Conservation (phyloP, 257 asterid species). For the Solanum chilense region DNA sequence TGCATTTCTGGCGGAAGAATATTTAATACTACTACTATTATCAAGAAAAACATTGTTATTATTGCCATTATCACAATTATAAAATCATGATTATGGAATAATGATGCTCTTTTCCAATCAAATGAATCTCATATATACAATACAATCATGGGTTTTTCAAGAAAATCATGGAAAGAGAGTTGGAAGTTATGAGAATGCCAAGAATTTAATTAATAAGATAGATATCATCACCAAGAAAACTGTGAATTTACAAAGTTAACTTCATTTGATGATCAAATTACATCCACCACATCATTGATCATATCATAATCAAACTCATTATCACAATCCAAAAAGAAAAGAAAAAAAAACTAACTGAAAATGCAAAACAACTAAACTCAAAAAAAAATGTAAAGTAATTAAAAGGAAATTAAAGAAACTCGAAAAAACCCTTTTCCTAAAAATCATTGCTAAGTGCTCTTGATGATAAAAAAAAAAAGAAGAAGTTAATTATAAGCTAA, state of each 20-base stretch:
- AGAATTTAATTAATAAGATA: not conserved
- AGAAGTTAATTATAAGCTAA: constrained; percentile 1
- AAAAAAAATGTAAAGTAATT: not conserved
- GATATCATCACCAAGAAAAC: not conserved
- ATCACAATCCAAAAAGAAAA: not conserved
- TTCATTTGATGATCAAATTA: constrained; percentile 3
- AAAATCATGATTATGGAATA: not conserved
- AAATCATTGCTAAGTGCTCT: not conserved
- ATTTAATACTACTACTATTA: not conserved
- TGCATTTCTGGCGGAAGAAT: not conserved
- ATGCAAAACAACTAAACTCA: not conserved
- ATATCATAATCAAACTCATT: constrained; percentile 7
- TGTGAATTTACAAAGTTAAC: constrained; percentile 9
- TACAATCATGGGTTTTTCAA: not conserved
- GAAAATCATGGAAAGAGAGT: not conserved
- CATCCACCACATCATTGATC: not conserved
- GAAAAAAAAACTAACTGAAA: not conserved
- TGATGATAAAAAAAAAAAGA: not conserved
- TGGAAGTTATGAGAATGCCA: not conserved
- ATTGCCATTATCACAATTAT: not conserved
- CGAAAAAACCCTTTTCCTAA: not conserved
- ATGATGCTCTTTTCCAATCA: not conserved
- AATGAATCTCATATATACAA: not conserved
- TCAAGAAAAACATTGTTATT: not conserved
- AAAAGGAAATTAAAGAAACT: not conserved